Evolutionary conservation across 1,284 basidiomycete species (phyloP).

Genomic region (Melampsora americana): DNA sequence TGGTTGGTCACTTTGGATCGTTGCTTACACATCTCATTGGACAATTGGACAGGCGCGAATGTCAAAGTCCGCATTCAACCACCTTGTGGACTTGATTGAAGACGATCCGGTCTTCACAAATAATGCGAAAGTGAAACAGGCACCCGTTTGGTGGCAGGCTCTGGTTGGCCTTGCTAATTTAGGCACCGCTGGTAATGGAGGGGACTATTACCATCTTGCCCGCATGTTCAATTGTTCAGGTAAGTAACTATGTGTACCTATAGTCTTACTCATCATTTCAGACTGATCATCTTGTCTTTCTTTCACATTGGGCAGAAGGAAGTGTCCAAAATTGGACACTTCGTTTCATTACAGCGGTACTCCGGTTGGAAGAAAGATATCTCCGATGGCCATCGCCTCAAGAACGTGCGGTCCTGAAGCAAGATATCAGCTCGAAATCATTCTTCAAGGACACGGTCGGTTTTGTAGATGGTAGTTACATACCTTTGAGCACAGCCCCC

Average conservation of each 20-base stretch:
- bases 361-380: background rate
- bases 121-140: background rate
- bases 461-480: no score
- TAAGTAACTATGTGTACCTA: no score
- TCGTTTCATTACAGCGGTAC: background rate
- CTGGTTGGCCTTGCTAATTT: background rate
- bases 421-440: no score
- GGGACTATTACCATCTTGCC: background rate
- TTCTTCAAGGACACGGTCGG: no score
- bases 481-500: no score
- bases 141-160: background rate
- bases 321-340: no score
- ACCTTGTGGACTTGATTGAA: background rate
- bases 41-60: no score
- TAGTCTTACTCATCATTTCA: no score
- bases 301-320: background rate
- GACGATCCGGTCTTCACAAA: background rate
- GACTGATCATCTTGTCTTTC: no score
- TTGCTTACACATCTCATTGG: no score
- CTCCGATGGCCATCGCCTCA: no score
- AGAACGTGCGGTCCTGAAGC: background rate
- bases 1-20: background rate
- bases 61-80: background rate
- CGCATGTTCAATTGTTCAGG: conserved; percentile 1
- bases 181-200: background rate